A percentile compares a stretch with the other conserved stretches of the same genome.
Evolutionary conservation across 2,329 filamentous ascomycete species (phyloP).

Genomic region (Cytospora leucostoma): DNA sequence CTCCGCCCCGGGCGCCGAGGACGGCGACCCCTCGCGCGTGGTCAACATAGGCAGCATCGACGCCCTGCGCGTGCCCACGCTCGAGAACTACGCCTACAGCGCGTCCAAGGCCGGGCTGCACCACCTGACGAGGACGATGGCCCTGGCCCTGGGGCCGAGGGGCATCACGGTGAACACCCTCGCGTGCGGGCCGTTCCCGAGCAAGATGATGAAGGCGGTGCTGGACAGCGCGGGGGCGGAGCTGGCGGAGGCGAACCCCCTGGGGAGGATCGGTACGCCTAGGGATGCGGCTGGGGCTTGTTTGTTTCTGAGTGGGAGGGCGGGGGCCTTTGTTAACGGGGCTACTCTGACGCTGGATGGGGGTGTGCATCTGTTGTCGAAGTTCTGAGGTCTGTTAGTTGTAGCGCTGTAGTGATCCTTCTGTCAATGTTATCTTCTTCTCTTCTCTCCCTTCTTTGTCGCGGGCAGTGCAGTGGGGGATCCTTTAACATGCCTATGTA

Average conservation of each 20-base stretch:
- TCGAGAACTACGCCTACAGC: constrained; percentile 63
- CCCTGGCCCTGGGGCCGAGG: constrained; percentile 59
- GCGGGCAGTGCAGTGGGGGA: too few relatives aligned
- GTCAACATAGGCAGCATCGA: constrained; percentile 69
- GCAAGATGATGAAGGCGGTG: constrained; percentile 68
- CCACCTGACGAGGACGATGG: constrained; percentile 61
- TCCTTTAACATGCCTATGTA: too few relatives aligned
- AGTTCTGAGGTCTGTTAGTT: constrained; percentile 40
- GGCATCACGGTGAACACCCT: constrained; percentile 67
- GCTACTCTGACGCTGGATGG: constrained; percentile 65
- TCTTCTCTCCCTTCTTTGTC: too few relatives aligned
- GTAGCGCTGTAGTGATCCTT: too few relatives aligned
- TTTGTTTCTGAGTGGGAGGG: constrained; percentile 67
- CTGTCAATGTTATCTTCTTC: too few relatives aligned
- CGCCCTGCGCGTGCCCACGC: constrained; percentile 58
- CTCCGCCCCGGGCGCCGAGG: constrained; percentile 33
- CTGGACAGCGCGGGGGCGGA: constrained; percentile 55
- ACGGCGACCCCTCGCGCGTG: constrained; percentile 54
- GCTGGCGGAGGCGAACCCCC: constrained; percentile 61
- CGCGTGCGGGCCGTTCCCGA: constrained; percentile 71
- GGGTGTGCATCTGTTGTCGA: constrained; percentile 49
- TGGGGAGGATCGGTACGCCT: constrained; percentile 66
- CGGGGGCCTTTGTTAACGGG: constrained; percentile 68
- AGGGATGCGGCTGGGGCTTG: constrained; percentile 72
- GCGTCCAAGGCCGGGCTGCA: constrained; percentile 66